These are phyloP conservation scores for Oryza australiensis DNA, from an alignment of 176 grass and related monocot species.

Conservation along the genomic window DNA sequence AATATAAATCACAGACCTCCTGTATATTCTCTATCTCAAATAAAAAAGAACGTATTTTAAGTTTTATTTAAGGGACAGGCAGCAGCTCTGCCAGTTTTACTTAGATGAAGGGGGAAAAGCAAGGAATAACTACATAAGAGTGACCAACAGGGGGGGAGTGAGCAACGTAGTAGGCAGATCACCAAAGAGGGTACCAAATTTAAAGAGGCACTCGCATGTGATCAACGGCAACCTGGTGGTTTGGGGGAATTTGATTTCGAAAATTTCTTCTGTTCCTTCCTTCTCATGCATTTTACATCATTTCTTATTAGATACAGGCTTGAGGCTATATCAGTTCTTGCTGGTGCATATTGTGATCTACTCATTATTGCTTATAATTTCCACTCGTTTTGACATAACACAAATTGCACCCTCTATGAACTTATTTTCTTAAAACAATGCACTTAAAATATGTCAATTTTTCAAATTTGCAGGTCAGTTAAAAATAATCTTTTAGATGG, in stretches of 20 bases:
- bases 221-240: not conserved
- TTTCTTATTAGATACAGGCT: not conserved
- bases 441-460: not conserved
- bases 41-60: not conserved
- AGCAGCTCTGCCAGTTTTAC: not conserved
- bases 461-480: slow-evolving; percentile 60
- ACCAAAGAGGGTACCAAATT: not conserved
- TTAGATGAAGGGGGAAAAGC: not conserved
- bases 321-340: not conserved
- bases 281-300: not conserved
- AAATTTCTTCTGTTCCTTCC: too few relatives aligned
- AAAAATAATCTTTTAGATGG: slow-evolving; percentile 66
- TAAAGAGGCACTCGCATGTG: not conserved
- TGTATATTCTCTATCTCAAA: not conserved
- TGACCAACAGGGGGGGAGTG: not conserved
- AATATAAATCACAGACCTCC: not conserved
- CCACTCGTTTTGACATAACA: not conserved
- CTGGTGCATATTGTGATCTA: slow-evolving; percentile 1
- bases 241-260: too few relatives aligned
- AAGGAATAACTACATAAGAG: not conserved
- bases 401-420: not conserved
- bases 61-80: not conserved
- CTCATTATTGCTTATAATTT: slow-evolving; percentile 5
- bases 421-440: not conserved
- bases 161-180: not conserved